These are phyloP conservation scores for Orbilia oligospora DNA, from an alignment of 2,329 filamentous ascomycete genomes.

Conservation along the genomic window DNA sequence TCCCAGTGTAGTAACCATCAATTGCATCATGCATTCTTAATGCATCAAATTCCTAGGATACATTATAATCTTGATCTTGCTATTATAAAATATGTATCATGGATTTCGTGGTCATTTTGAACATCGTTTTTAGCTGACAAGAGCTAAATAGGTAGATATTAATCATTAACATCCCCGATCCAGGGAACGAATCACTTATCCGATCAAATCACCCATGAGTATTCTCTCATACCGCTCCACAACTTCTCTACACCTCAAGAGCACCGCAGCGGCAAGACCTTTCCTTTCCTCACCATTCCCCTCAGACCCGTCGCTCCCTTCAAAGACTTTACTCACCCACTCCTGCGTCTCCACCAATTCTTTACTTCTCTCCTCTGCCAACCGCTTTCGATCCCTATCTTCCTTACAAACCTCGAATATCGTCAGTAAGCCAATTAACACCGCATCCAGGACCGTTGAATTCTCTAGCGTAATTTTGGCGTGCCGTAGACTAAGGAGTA, in stretches of 20 bases:
- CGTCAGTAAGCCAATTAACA: conserved; percentile 84
- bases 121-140: too few species aligned
- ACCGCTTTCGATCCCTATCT: conserved; percentile 73
- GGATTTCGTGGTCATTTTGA: too few species aligned
- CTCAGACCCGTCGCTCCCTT: conserved; percentile 66
- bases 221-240: conserved; percentile 63
- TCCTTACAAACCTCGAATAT: conserved; percentile 85
- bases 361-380: conserved; percentile 81
- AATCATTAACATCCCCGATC: not conserved
- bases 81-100: too few species aligned
- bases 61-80: too few species aligned
- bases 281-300: conserved; percentile 56
- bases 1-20: too few species aligned
- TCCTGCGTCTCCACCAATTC: conserved; percentile 88
- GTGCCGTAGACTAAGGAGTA: conserved; percentile 78
- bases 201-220: conserved; percentile 63
- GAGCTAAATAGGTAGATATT: not conserved
- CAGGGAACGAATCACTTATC: not conserved
- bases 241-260: conserved; percentile 84
- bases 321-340: conserved; percentile 86
- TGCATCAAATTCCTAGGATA: too few species aligned
- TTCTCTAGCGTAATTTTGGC: conserved; percentile 73
- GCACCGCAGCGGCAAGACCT: conserved; percentile 77
- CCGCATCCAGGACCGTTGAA: conserved; percentile 77
- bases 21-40: too few species aligned